Evolutionary conservation across 257 asterid species (phyloP).

Genomic region (Avicennia marina): DNA sequence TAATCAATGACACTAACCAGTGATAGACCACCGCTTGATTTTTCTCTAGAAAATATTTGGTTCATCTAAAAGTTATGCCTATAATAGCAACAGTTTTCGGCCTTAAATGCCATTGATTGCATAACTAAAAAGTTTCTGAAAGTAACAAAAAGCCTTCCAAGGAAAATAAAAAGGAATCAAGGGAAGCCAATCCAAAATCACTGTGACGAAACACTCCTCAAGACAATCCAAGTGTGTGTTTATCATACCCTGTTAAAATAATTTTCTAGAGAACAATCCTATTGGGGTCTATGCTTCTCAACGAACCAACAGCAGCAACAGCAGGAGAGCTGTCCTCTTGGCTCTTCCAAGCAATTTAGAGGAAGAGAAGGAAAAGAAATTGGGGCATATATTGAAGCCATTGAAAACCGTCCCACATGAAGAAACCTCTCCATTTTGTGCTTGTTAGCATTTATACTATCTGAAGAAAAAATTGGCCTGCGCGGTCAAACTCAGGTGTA

Average conservation of each 20-base stretch:
- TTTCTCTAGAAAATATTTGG: too few relatives aligned
- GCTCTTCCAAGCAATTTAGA: conserved; percentile 61
- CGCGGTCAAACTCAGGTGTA: conserved; percentile 13
- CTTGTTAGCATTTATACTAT: conserved; percentile 65
- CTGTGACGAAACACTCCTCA: too few relatives aligned
- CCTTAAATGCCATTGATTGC: too few relatives aligned
- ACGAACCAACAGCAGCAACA: conserved; percentile 82
- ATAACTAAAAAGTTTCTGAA: too few relatives aligned
- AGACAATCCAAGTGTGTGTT: too few relatives aligned
- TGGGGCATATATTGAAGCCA: conserved; percentile 88
- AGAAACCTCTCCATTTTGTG: conserved; percentile 98
- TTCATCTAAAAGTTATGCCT: too few relatives aligned
- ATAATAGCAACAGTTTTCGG: too few relatives aligned
- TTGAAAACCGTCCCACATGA: conserved; percentile 76
- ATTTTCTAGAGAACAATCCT: conserved; percentile 84
- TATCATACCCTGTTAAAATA: conserved; percentile 82
- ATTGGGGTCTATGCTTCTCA: conserved; percentile 76
- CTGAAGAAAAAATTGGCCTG: conserved; percentile 89
- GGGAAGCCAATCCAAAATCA: too few relatives aligned
- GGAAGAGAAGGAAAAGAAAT: conserved; percentile 75
- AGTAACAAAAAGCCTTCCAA: too few relatives aligned
- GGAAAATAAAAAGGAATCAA: too few relatives aligned
- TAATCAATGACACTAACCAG: too few relatives aligned
- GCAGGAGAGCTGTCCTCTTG: conserved; percentile 54
- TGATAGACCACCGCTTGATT: too few relatives aligned